A percentile compares a stretch with the other conserved stretches of the same genome.
These are phyloP conservation scores for Coemansia sp. DNA, from an alignment of 192 early-diverging fungal genomes.

Conservation along the genomic window DNA sequence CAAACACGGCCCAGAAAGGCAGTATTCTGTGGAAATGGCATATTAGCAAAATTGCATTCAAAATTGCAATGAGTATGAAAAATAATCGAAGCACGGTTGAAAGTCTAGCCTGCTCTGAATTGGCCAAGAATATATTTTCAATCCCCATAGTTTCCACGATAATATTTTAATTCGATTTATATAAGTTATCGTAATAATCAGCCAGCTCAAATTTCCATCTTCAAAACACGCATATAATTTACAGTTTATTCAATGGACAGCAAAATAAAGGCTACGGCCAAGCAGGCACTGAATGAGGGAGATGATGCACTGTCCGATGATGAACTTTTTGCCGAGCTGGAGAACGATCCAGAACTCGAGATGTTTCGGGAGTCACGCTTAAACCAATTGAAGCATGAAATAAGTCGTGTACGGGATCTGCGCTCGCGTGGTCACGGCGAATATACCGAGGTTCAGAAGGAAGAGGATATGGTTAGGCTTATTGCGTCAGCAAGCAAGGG, in stretches of 20 bases:
- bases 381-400: slow-evolving; percentile 78
- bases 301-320: slow-evolving; percentile 72
- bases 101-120: not conserved
- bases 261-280: slow-evolving; percentile 39
- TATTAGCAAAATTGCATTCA: not conserved
- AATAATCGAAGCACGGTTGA: not conserved
- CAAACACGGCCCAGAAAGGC: not conserved
- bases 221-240: not conserved
- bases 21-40: not conserved
- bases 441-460: slow-evolving; percentile 70
- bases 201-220: not conserved
- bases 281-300: slow-evolving; percentile 36
- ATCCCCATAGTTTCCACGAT: not conserved
- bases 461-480: slow-evolving; percentile 82
- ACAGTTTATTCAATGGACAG: slow-evolving; percentile 23
- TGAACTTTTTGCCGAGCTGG: slow-evolving; percentile 79
- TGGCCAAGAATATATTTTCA: no score
- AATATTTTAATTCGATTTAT: not conserved
- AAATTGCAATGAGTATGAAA: not conserved
- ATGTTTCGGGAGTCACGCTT: slow-evolving; percentile 80
- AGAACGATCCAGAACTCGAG: slow-evolving; percentile 75
- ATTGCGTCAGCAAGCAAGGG: slow-evolving; percentile 66
- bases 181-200: not conserved
- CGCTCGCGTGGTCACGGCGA: slow-evolving; percentile 69
- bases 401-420: slow-evolving; percentile 63